Evolutionary conservation across 306 rosid species (phyloP).

Genomic region (Clitoria ternatea): DNA sequence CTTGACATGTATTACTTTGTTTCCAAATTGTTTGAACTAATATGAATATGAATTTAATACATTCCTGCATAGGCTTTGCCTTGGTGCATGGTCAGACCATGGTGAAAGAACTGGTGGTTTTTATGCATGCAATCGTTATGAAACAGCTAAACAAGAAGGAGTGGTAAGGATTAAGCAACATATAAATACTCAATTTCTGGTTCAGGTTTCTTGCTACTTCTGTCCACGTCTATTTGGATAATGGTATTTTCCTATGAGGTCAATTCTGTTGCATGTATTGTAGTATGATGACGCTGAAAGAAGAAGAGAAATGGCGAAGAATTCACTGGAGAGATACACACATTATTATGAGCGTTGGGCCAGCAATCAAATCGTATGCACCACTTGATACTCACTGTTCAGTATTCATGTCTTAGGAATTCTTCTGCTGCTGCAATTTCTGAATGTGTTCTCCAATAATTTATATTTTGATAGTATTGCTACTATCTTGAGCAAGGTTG

Average conservation of each 20-base stretch:
- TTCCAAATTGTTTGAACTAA: not conserved
- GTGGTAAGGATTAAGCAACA: slow-evolving; percentile 52
- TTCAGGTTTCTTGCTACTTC: slow-evolving; percentile 13
- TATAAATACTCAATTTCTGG: not conserved
- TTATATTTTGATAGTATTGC: not conserved
- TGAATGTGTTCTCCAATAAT: not conserved
- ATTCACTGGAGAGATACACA: slow-evolving; percentile 90
- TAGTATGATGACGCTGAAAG: slow-evolving; percentile 68
- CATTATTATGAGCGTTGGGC: slow-evolving; percentile 99
- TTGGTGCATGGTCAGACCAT: slow-evolving; percentile 92
- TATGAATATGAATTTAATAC: not conserved
- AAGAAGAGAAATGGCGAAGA: slow-evolving; percentile 95
- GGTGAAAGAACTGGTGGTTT: slow-evolving; percentile 96
- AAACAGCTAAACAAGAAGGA: slow-evolving; percentile 91
- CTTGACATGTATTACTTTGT: not conserved
- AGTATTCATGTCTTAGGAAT: slow-evolving; percentile 2
- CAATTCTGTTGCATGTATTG: slow-evolving; percentile 22
- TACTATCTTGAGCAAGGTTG: not conserved
- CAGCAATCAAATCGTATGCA: slow-evolving; percentile 86
- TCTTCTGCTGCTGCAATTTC: slow-evolving; percentile 13
- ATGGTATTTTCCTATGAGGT: not conserved
- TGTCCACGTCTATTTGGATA: not conserved
- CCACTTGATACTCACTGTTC: slow-evolving; percentile 16
- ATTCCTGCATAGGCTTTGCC: slow-evolving; percentile 67
- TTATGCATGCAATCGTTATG: slow-evolving; percentile 96